Base-by-base conservation (phyloP, 108 stramenopile species). In the Cyclostephanos invisitatus region DNA sequence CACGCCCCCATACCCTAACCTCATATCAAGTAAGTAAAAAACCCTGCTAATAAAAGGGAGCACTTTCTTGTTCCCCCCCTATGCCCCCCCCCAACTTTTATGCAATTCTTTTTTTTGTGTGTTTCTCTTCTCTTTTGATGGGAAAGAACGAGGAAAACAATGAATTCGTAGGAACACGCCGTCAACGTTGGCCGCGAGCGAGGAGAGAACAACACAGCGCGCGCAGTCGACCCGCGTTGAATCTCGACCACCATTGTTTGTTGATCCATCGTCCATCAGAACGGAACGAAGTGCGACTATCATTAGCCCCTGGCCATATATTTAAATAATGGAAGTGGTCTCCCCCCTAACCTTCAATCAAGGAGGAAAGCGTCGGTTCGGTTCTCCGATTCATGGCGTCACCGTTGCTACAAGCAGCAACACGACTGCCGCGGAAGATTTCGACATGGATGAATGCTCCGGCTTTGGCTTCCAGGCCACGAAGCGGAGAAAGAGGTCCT, bases 281-380 rank as follows among this genome's bases (percentile, higher is more conserved):
- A 21, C 53, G 20, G 22, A 46, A 46, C 44, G 25, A 54, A 54
- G 9, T 53, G 22, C n/a, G 6, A 24, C 51, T 7, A 28, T 56
- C 55, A 25, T 56, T 27, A 56, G 28, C 7, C 36, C 36, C n/a
- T 21, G 38, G 58, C 11, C 58, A 32, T 24, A 32, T 24, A 15
- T 17, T 28, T 59, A 46, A 48, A 50, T 24, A 53, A 69, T 69
- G 68, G 68, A 69, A 36, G 68, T 69, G 20, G 68, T 69, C 24
- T 69, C 68, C 54, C 68, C 68, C 56, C 38, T 58, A 27, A 59
- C 81, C 32, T 90, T 90, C 42, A 75, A 56, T 22, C 80, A 68
- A 32, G 86, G 87, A 3, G 50, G 79, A 10, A 93, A 93, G 80
- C 79, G 92, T 22, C 74, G 80, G 29, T 81, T 86, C 62, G 78